A percentile compares a stretch with the other conserved stretches of the same genome.
phyloP scores from a whole-genome alignment of 225 moss, liverwort and hornwort genomes.

The Bryoerythrophyllum caledonicum region DNA sequence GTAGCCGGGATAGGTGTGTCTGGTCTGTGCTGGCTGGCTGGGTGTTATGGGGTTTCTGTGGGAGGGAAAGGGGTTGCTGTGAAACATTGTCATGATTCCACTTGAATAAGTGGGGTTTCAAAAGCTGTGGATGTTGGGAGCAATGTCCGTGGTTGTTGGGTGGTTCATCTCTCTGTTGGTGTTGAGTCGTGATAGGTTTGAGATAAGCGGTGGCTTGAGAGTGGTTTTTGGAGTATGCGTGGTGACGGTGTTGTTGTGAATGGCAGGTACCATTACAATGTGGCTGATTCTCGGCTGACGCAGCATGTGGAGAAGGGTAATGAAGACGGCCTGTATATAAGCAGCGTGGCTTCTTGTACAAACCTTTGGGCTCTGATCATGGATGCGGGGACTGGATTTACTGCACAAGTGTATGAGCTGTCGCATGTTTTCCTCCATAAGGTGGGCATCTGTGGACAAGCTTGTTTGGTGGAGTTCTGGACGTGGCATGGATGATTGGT shows the following conservation, averaged over 20 bases:
- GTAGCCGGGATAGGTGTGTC: no score
- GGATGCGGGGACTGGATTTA: conserved; percentile 98
- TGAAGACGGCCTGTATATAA: conserved; percentile 99
- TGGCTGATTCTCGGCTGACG: conserved; percentile 90
- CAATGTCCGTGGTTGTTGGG: not conserved
- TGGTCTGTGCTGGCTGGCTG: no score
- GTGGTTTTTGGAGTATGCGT: accelerated
- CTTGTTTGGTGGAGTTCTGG: not conserved
- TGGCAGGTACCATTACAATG: conserved; percentile 95
- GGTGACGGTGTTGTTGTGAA: not conserved
- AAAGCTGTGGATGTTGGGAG: not conserved
- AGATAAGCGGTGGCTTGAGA: not conserved
- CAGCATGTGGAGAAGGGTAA: conserved; percentile 99
- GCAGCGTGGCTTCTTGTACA: conserved; percentile 99
- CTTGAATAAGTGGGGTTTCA: accelerated
- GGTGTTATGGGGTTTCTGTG: no score
- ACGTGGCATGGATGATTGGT: not conserved
- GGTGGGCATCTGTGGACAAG: conserved; percentile 11
- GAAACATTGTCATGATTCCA: no score
- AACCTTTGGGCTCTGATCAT: conserved; percentile 99
- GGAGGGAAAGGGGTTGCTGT: no score
- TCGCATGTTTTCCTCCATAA: conserved; percentile 98
- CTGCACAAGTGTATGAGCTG: conserved; percentile 97
- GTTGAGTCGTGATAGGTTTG: accelerated
- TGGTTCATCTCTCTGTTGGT: no score